Percentiles rank a stretch among this genome's conserved stretches.
phyloP scores from a whole-genome alignment of 192 early-diverging fungal genomes.

The Backusella psychrophila region DNA sequence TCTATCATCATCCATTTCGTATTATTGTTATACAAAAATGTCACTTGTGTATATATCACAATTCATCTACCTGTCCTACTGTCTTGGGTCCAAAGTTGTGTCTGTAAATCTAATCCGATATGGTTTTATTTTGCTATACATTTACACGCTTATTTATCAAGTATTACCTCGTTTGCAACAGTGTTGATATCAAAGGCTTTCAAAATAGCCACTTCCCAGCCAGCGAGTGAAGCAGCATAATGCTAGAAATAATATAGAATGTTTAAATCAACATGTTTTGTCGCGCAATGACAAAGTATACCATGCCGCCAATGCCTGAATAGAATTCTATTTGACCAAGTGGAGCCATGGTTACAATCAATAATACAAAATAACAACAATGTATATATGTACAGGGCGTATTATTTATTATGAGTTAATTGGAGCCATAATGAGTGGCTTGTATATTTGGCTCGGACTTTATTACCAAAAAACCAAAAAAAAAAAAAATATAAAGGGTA shows the following conservation, averaged over 20 bases:
- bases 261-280: background rate
- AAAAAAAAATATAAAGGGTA: background rate
- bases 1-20: conserved; percentile 21
- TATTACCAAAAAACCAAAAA: background rate
- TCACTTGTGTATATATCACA: background rate
- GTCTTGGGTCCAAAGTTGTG: conserved; percentile 29
- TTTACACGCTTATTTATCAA: background rate
- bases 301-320: conserved; percentile 66
- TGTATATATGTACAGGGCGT: background rate
- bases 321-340: conserved; percentile 53
- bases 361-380: background rate
- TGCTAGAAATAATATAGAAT: conserved; percentile 45
- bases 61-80: conserved; percentile 30
- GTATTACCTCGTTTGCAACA: conserved; percentile 72
- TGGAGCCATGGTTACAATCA: background rate
- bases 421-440: background rate
- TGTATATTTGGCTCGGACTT: background rate
- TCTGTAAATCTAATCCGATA: conserved; percentile 25
- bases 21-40: no score
- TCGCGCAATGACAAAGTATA: conserved; percentile 16
- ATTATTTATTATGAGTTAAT: background rate
- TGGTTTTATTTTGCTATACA: background rate
- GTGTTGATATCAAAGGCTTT: conserved; percentile 96
- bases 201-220: conserved; percentile 58
- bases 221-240: conserved; percentile 70